Conservation (phyloP, 148 eudicot genomes). For the Pouteria glomerata region DNA sequence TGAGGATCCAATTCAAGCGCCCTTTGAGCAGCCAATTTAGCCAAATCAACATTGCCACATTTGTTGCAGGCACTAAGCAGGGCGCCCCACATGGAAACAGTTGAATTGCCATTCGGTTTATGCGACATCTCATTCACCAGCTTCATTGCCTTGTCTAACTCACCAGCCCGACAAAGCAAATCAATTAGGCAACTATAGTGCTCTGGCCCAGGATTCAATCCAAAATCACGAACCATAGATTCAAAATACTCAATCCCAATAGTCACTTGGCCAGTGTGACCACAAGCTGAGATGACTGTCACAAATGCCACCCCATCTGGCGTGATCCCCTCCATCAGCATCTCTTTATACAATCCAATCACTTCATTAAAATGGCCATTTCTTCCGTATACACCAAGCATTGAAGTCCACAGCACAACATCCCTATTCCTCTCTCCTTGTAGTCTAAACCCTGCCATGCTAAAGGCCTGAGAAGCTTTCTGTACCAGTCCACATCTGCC, state of each 20-base stretch:
- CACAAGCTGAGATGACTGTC: slow-evolving; percentile 59
- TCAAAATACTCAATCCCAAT: slow-evolving; percentile 55
- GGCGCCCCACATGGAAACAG: slow-evolving; percentile 64
- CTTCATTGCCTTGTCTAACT: slow-evolving; percentile 62
- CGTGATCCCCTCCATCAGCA: slow-evolving; percentile 47
- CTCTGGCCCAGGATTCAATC: slow-evolving; percentile 47
- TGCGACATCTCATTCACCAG: slow-evolving; percentile 40
- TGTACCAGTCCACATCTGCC: slow-evolving; percentile 59
- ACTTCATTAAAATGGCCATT: slow-evolving; percentile 44
- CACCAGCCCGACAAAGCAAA: slow-evolving; percentile 73
- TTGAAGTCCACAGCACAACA: slow-evolving; percentile 72
- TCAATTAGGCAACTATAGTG: slow-evolving; percentile 64
- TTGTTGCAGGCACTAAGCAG: slow-evolving; percentile 61
- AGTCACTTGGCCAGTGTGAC: slow-evolving; percentile 64
- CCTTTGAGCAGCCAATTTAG: slow-evolving; percentile 55
- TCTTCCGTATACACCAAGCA: slow-evolving; percentile 64
- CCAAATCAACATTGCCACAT: slow-evolving; percentile 49
- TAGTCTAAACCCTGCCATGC: slow-evolving; percentile 40
- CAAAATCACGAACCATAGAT: slow-evolving; percentile 46
- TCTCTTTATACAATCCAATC: slow-evolving; percentile 40
- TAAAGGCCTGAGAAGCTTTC: slow-evolving; percentile 42
- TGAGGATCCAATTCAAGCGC: slow-evolving; percentile 66
- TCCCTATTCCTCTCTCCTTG: slow-evolving; percentile 37
- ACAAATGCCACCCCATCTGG: slow-evolving; percentile 66
- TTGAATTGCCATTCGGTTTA: slow-evolving; percentile 19